Evolutionary conservation across 1,139 yeast species (phyloP).

Genomic region (Magnusiomyces magnusii): DNA sequence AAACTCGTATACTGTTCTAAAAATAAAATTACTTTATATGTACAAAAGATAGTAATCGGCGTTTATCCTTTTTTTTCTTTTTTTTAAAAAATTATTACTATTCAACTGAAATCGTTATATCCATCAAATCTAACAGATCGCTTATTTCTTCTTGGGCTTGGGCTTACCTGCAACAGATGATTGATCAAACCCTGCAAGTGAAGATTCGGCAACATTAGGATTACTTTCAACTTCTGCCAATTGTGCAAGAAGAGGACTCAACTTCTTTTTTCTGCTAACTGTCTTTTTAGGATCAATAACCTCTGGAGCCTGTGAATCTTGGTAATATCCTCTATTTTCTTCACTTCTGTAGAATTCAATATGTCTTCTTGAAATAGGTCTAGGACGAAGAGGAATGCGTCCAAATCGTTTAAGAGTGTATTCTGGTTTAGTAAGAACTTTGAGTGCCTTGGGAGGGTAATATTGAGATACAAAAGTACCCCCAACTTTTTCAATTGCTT

Average conservation of each 20-base stretch:
- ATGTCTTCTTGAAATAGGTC: slow-evolving; percentile 79
- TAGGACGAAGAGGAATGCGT: slow-evolving; percentile 73
- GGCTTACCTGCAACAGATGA: slow-evolving; percentile 12
- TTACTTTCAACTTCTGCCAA: slow-evolving; percentile 22
- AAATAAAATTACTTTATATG: too few relatives aligned
- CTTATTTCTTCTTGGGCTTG: slow-evolving; percentile 7
- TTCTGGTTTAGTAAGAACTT: slow-evolving; percentile 72
- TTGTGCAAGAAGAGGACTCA: slow-evolving; percentile 28
- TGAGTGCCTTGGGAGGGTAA: slow-evolving; percentile 55
- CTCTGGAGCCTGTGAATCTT: slow-evolving; percentile 30
- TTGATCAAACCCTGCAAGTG: slow-evolving; percentile 18
- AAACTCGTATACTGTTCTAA: too few relatives aligned
- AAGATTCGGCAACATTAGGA: slow-evolving; percentile 14
- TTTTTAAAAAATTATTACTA: too few relatives aligned
- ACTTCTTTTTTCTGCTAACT: slow-evolving; percentile 19
- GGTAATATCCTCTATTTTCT: slow-evolving; percentile 69
- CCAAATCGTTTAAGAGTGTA: slow-evolving; percentile 62
- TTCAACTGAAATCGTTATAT: too few relatives aligned
- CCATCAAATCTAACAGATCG: background rate
- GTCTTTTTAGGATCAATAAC: slow-evolving; percentile 25
- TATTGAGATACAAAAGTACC: slow-evolving; percentile 69
- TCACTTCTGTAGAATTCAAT: slow-evolving; percentile 69
- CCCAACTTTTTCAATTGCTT: slow-evolving; percentile 62
- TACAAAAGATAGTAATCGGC: too few relatives aligned
- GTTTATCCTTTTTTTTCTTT: too few relatives aligned